Base-by-base conservation (phyloP, 2,329 filamentous ascomycete species). In the Podosphaera fusca region DNA sequence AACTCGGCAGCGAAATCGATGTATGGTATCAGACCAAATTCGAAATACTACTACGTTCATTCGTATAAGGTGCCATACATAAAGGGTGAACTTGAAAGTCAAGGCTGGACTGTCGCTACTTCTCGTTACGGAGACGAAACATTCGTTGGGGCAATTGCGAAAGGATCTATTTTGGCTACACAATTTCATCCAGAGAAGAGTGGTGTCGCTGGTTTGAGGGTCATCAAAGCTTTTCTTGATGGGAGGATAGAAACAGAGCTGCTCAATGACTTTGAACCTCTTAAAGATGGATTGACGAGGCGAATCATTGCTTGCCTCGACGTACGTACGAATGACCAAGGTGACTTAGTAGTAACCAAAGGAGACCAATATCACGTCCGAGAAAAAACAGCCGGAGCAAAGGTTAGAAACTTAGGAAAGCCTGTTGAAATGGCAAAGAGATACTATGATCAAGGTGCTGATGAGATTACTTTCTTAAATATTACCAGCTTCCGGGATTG, bases 41-140 rank as follows among this genome's bases (percentile, higher is more conserved):
- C 86, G 67, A 98, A 96, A 70, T 98, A 98, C 74, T 98, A 98
- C 73, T 98, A 98, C 67, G 90, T 98, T 58, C 92, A 98, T 74
- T 89, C 87, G 1, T 98, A 92, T 71, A 89, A 88, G 58, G 82
- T 81, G 33, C 83, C 83, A 2, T 95, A 95, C 68, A 71, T 72
- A 56, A 70, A 77, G 51, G 86, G 84, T 40, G 75, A 83, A 61
- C 75, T 95, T 10, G 88, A 95, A 70, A 74, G 74, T 57, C 77
- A 84, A 38, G 92, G 90, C 33, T 98, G 92, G 90, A 80, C 81
- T 7, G 84, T 96, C n/a, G 92, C 92, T 1, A 94, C 86, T 2
- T 89, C 83, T 21, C 81, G 78, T 14, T 98, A 98, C 69, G 89
- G 89, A 36, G 73, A 78, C 12, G 88, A 98, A 71, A 84, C 84